A percentile compares a stretch with the other conserved stretches of the same genome.
Evolutionary conservation across 202 grass and related monocot species (phyloP).

Genomic region (Panicum hallii): DNA sequence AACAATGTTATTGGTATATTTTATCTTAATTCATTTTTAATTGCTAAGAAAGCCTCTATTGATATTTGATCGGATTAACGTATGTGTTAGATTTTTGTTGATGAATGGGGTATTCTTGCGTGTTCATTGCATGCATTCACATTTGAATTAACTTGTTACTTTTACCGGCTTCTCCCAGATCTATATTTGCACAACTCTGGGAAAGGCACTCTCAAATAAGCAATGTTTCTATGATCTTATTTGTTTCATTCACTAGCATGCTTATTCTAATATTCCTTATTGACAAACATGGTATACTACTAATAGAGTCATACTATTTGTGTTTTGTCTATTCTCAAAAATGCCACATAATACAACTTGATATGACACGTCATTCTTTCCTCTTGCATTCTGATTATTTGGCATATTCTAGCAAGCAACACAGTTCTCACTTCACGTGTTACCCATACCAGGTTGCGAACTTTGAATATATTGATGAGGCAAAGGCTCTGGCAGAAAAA

Average conservation of each 20-base stretch:
- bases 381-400: conserved; percentile 23
- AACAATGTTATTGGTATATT: neutral
- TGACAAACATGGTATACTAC: neutral
- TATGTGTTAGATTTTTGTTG: neutral
- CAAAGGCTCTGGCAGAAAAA: conserved; percentile 87
- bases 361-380: neutral
- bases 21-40: neutral
- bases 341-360: conserved; percentile 29
- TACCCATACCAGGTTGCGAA: conserved; percentile 75
- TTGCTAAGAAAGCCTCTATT: neutral
- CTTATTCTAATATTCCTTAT: neutral
- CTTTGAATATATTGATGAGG: conserved; percentile 97
- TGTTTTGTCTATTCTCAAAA: conserved; percentile 13
- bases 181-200: neutral
- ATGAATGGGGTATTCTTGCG: neutral
- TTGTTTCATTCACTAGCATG: neutral
- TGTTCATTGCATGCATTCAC: neutral
- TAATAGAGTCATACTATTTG: neutral
- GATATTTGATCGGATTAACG: neutral
- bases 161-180: neutral
- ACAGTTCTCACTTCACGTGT: conserved; percentile 39
- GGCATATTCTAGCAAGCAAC: conserved; percentile 41
- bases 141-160: conserved; percentile 13
- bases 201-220: conserved; percentile 9
- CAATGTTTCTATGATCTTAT: neutral